Percentiles rank a stretch among this genome's conserved stretches.
Conservation (phyloP, 306 rosid genomes). For the Trichosanthes cucumerina region DNA sequence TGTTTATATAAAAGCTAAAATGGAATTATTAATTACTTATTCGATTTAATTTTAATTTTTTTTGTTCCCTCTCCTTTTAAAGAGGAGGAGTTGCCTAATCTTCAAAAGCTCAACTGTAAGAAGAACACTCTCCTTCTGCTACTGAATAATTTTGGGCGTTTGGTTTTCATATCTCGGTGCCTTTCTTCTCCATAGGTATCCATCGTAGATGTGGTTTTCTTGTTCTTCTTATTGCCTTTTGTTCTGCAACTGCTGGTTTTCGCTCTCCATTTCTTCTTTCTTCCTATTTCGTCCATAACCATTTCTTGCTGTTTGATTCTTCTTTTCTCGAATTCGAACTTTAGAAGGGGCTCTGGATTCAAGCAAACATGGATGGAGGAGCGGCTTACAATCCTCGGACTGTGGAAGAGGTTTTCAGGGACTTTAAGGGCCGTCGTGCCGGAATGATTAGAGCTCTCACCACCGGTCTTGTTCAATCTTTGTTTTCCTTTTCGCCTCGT, state of each 20-base stretch:
- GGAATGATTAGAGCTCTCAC: constrained; percentile 61
- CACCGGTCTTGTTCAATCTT: constrained; percentile 25
- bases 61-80: background rate
- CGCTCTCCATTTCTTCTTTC: background rate
- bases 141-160: background rate
- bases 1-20: background rate
- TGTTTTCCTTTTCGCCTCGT: background rate
- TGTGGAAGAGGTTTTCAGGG: constrained; percentile 52
- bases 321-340: background rate
- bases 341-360: constrained; percentile 1
- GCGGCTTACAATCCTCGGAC: constrained; percentile 38
- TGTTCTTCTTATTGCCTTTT: background rate
- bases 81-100: background rate
- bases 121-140: background rate
- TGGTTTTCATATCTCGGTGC: background rate
- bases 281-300: background rate
- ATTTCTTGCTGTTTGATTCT: background rate
- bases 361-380: constrained; percentile 35
- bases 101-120: background rate
- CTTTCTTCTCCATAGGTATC: background rate
- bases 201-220: background rate
- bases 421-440: constrained; percentile 52
- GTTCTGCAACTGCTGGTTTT: background rate
- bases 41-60: background rate
- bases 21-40: background rate